phyloP scores from a whole-genome alignment of 192 early-diverging fungal genomes.

The Rhizoclosmatium sp. region DNA sequence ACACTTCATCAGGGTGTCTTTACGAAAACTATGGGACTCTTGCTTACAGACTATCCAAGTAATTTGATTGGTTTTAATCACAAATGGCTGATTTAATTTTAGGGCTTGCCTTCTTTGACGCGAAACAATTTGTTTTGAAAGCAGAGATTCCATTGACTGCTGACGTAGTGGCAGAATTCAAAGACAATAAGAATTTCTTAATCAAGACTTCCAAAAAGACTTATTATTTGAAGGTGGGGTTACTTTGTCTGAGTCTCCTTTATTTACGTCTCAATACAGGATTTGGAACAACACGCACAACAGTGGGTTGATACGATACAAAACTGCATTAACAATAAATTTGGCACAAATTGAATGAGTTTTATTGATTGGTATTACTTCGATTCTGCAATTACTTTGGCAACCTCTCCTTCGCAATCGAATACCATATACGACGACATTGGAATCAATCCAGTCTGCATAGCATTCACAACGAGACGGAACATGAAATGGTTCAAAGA shows the following conservation, averaged over 20 bases:
- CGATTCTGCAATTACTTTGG: too few relatives aligned
- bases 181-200: conserved; percentile 67
- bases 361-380: too few relatives aligned
- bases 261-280: conserved; percentile 11
- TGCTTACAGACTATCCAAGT: conserved; percentile 76
- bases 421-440: too few relatives aligned
- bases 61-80: not conserved
- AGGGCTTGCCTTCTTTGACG: conserved; percentile 68
- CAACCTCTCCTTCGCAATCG: too few relatives aligned
- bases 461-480: too few relatives aligned
- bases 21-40: conserved; percentile 63
- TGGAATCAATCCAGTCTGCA: too few relatives aligned
- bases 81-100: not conserved
- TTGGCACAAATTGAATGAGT: too few relatives aligned
- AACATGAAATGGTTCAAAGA: too few relatives aligned
- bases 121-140: conserved; percentile 59
- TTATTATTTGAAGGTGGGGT: conserved; percentile 46
- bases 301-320: conserved; percentile 47
- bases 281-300: conserved; percentile 35
- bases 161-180: conserved; percentile 63
- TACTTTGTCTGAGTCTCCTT: not conserved
- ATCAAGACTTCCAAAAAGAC: conserved; percentile 62
- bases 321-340: not conserved
- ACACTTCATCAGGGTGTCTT: conserved; percentile 52
- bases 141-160: conserved; percentile 70